Base-by-base conservation (phyloP, 225 moss, liverwort and hornwort genomes). In the Lunularia cruciata region DNA sequence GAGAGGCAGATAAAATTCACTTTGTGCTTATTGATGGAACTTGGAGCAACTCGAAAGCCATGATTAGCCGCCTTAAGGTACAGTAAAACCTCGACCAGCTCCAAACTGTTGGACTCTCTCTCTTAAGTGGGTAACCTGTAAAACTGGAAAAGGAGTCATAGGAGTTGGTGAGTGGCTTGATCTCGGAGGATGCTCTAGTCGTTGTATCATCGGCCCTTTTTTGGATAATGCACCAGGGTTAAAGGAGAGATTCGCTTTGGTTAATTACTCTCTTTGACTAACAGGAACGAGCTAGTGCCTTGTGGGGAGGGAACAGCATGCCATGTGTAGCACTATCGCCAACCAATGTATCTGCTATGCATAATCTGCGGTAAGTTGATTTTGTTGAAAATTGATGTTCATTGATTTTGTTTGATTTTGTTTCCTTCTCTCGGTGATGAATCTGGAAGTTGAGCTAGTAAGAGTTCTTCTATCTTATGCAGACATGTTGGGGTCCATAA, bases 11-110 rank as follows among this genome's bases (percentile, higher is more conserved):
- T 39, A 60, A 78, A 33, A 76, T 96, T 11, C 80, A 90, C 76
- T 89, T 98, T 35, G 72, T 98, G 40, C 77, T 98, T 68, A 89
- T 98, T 72, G 92, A 98, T 80, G 96, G 96, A 65, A 98, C 92
- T 67, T 98, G 92, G 96, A 86, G 86, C 79, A 98, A 98, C 75
- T 87, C 96, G 25, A 98, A 89, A 79, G 90, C 92, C 47, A 92
- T 98, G 92, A 82, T 98, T 69, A 89, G 83, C 74, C 89, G 96
- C 43, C 86, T 98, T 32, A 90, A 87, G 86, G 87, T 88, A 31
- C 33, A 30, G 18, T 10, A 53, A n/a, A n/a, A n/a, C n/a, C n/a
- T n/a, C n/a, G n/a, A n/a, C n/a, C n/a, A n/a, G n/a, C n/a, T n/a
- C n/a, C n/a, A n/a, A n/a, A n/a, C n/a, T n/a, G n/a, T n/a, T n/a